phyloP scores from a whole-genome alignment of 805 yeast genomes.

The Candida pini region DNA sequence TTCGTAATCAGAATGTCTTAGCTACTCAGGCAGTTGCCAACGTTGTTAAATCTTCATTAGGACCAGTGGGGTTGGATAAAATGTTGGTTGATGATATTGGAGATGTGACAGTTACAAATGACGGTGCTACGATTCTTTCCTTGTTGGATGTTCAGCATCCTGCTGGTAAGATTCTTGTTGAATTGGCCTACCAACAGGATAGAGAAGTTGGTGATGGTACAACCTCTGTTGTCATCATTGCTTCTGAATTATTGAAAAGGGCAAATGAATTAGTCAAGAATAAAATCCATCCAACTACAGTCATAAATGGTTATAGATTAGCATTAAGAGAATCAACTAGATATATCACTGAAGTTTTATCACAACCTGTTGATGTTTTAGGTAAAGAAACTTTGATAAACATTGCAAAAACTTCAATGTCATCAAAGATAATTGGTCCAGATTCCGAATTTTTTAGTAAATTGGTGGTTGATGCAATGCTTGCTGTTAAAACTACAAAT shows the following conservation, averaged over 20 bases:
- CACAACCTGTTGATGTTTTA: slow-evolving; percentile 70
- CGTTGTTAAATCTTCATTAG: slow-evolving; percentile 85
- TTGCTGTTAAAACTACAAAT: slow-evolving; percentile 89
- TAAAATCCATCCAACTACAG: slow-evolving; percentile 96
- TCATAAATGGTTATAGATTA: slow-evolving; percentile 91
- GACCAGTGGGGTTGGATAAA: slow-evolving; percentile 97
- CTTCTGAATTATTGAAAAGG: slow-evolving; percentile 83
- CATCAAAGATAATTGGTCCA: slow-evolving; percentile 90
- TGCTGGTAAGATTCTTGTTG: slow-evolving; percentile 95
- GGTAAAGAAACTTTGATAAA: slow-evolving; percentile 82
- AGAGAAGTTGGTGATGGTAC: slow-evolving; percentile 99
- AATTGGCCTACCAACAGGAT: slow-evolving; percentile 97
- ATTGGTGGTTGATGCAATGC: slow-evolving; percentile 91
- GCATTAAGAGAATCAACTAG: slow-evolving; percentile 88
- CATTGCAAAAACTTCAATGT: slow-evolving; percentile 96
- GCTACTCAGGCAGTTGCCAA: slow-evolving; percentile 88
- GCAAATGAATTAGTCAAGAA: slow-evolving; percentile 92
- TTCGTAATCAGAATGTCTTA: slow-evolving; percentile 90
- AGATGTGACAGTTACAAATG: slow-evolving; percentile 97
- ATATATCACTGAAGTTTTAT: slow-evolving; percentile 78
- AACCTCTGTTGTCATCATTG: slow-evolving; percentile 94
- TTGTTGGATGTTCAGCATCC: slow-evolving; percentile 97
- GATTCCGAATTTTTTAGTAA: slow-evolving; percentile 86
- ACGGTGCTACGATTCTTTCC: slow-evolving; percentile 93
- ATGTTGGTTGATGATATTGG: slow-evolving; percentile 99